Evolutionary conservation across 148 eudicot species (phyloP), one percentile per base, ranked within the genome.

Genomic region (Cornus florida): DNA sequence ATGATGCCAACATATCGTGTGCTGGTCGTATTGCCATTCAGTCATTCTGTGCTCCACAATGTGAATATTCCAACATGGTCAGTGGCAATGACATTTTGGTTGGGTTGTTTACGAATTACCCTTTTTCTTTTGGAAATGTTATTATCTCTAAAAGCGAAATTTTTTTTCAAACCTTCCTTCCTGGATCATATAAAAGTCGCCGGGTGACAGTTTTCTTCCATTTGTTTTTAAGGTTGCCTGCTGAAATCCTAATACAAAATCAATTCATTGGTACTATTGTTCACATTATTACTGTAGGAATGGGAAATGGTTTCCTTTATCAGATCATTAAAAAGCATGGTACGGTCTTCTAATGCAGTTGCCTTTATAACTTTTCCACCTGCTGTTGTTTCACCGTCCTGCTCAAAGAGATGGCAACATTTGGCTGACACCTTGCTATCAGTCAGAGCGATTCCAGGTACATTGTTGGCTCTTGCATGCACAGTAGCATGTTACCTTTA

Each of bases 401-500:
- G 88, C 85, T 89, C 92, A 56, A 95, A 89, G 82, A 84, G 97
- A 87, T 91, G 89, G 93, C 97, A 95, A 84, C 98, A 95, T 91
- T 85, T 95, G 89, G 98, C 98, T 53, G 98, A 95, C 85, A 95
- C 93, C 23, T 84, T 95, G 75, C 81, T 95, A 67, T 93, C 99
- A 39, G 97, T 95, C 50, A 92, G 77, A 92, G 97, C 98, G 80
- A 88, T 95, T 72, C 93, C 94, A 88, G 98, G 98, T 88, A 86
- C 67, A 79, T 75, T 12, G 39, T 74, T 53, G 33, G 69, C 66
- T 62, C 28, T 68, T 69, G 72, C 19, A 32, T 35, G 38, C 38
- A 35, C 38, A 35, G 48, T 43, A 43, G 48, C 48, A 9, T 43
- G 48, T 43, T 43, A 9, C 48, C 43, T 43, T 43, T 43, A 9